Conservation (phyloP, 2,329 filamentous ascomycete genomes). For the Colletotrichum sp. region DNA sequence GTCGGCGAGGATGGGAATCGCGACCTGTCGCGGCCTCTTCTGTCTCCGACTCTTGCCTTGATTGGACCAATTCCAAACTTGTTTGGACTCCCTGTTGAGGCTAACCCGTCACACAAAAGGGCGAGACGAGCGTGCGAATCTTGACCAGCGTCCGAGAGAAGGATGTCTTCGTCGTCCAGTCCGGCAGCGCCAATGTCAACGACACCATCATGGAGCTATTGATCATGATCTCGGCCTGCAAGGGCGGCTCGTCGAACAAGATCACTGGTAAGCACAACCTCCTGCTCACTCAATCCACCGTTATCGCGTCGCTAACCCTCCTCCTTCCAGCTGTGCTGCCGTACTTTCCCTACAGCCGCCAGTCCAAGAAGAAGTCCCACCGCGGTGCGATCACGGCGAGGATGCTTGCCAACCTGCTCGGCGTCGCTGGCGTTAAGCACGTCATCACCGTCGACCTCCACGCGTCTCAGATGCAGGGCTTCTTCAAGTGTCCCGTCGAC, state of each 20-base stretch:
- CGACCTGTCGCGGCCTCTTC: neutral
- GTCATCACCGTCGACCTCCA: constrained; percentile 97
- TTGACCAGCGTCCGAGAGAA: constrained; percentile 87
- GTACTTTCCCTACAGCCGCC: constrained; percentile 98
- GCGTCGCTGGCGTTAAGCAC: constrained; percentile 94
- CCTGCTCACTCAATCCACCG: neutral
- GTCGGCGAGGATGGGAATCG: neutral
- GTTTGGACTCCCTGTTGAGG: constrained; percentile 28
- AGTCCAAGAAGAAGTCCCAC: constrained; percentile 99
- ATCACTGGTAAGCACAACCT: constrained; percentile 75
- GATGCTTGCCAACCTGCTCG: constrained; percentile 94
- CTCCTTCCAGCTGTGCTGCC: constrained; percentile 74
- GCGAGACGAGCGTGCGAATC: constrained; percentile 74
- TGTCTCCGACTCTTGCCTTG: constrained; percentile 14
- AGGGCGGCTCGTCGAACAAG: constrained; percentile 95
- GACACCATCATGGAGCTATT: constrained; percentile 99
- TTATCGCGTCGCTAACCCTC: constrained; percentile 10
- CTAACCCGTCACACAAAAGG: constrained; percentile 49
- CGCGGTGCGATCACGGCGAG: constrained; percentile 94
- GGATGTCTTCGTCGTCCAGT: constrained; percentile 98
- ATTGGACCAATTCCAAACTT: constrained; percentile 19
- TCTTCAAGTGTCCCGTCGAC: constrained; percentile 97
- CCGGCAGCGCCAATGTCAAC: constrained; percentile 94
- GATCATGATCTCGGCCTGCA: constrained; percentile 99
- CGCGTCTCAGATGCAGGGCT: constrained; percentile 98